A percentile compares a stretch with the other conserved stretches of the same genome.
These are phyloP conservation scores for Ustilago trichophora DNA, from an alignment of 1,284 basidiomycete species.

Conservation along the genomic window DNA sequence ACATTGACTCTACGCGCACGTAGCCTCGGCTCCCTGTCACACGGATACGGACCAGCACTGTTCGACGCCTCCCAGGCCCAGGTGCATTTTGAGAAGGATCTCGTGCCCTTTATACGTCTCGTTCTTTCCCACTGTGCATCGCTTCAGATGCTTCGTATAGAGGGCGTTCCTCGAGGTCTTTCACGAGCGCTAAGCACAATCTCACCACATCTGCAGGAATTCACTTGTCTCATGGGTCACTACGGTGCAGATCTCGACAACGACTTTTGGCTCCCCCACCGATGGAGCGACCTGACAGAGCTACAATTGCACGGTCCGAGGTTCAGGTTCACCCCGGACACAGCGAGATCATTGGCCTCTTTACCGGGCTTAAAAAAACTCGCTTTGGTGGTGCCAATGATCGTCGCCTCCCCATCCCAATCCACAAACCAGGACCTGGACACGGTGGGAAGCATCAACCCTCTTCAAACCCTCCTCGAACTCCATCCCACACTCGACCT, in stretches of 20 bases:
- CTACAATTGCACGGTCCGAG: conserved; percentile 39
- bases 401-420: conserved; percentile 1
- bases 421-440: conserved; percentile 4
- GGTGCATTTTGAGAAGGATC: conserved; percentile 18
- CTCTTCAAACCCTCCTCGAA: conserved; percentile 28
- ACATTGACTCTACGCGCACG: conserved; percentile 13
- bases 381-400: conserved; percentile 22
- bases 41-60: conserved; percentile 17
- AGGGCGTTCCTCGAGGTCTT: conserved; percentile 23
- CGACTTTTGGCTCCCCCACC: conserved; percentile 18
- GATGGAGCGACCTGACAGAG: conserved; percentile 14
- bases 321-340: conserved; percentile 8
- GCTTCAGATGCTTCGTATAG: conserved; percentile 10
- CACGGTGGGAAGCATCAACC: conserved; percentile 11
- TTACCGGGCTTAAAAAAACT: conserved; percentile 15
- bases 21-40: background rate
- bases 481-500: conserved; percentile 2
- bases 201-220: background rate
- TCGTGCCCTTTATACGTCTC: conserved; percentile 9
- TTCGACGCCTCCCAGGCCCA: conserved; percentile 43
- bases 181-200: background rate
- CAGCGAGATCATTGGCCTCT: conserved; percentile 1
- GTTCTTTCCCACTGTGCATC: conserved; percentile 9
- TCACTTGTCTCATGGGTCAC: conserved; percentile 24
- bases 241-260: conserved; percentile 21